A percentile compares a stretch with the other conserved stretches of the same genome.
phyloP scores from a whole-genome alignment of 768 basidiomycete species.

The Mycena filopes region DNA sequence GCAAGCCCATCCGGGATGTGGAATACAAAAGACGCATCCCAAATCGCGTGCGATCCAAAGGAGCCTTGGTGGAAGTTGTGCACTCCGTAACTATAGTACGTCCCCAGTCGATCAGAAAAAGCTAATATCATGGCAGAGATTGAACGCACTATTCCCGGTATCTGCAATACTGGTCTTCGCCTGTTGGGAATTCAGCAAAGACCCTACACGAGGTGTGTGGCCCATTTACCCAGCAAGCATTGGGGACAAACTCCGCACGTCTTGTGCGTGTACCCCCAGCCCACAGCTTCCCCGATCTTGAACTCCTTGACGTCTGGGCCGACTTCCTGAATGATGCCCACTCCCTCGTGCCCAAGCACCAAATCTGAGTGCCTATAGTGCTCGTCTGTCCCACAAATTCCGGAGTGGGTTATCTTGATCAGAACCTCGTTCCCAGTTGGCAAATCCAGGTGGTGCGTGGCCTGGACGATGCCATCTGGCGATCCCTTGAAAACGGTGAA shows the following conservation, averaged over 20 bases:
- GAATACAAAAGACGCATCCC: conserved; percentile 48
- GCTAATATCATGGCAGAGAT: no score
- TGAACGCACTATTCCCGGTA: conserved; percentile 29
- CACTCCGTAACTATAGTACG: no score
- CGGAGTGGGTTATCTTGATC: conserved; percentile 32
- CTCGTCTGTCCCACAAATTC: conserved; percentile 51
- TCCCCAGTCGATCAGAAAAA: no score
- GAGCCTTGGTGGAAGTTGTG: conserved; percentile 42
- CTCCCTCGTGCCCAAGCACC: conserved; percentile 49
- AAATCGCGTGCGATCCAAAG: conserved; percentile 41
- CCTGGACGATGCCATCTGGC: conserved; percentile 25
- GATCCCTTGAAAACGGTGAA: conserved; percentile 46
- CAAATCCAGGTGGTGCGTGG: conserved; percentile 22
- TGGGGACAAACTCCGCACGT: conserved; percentile 45
- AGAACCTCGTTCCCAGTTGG: conserved; percentile 32
- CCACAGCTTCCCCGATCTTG: conserved; percentile 26
- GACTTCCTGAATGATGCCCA: conserved; percentile 15
- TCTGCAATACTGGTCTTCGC: conserved; percentile 24
- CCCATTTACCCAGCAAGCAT: conserved; percentile 46
- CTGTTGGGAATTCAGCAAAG: no score
- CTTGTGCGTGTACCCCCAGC: conserved; percentile 38
- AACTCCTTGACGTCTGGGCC: no score
- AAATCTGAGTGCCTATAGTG: conserved; percentile 39
- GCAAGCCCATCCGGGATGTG: conserved; percentile 44
- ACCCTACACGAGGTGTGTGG: no score